Conservation (phyloP, 1,284 basidiomycete species). For the Trametes sp. region DNA sequence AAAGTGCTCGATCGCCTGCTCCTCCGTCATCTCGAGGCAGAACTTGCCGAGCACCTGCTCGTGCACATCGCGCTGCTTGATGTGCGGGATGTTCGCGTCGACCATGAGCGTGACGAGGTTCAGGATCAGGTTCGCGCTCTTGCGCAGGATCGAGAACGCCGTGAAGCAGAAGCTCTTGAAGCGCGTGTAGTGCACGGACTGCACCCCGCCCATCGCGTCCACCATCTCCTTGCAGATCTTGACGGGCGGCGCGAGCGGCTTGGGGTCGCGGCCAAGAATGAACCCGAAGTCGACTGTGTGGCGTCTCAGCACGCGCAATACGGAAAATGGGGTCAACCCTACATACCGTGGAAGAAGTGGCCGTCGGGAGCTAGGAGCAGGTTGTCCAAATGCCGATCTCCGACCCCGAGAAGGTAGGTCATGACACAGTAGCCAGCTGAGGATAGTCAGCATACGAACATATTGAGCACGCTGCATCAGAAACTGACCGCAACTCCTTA, state of each 20-base stretch:
- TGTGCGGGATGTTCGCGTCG: conserved; percentile 97
- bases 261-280: conserved; percentile 97
- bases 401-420: conserved; percentile 96
- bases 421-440: conserved; percentile 98
- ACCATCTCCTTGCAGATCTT: conserved; percentile 99
- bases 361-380: conserved; percentile 93
- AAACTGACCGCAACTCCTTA: conserved; percentile 92
- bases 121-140: conserved; percentile 97
- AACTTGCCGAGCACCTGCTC: conserved; percentile 97
- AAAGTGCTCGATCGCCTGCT: conserved; percentile 97
- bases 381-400: conserved; percentile 98
- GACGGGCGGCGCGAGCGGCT: conserved; percentile 97
- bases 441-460: not conserved
- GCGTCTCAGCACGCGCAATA: conserved; percentile 18
- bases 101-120: conserved; percentile 98
- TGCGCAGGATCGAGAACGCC: conserved; percentile 93
- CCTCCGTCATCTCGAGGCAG: conserved; percentile 90
- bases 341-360: conserved; percentile 76
- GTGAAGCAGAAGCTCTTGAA: conserved; percentile 98
- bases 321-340: not conserved
- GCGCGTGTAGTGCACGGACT: conserved; percentile 89
- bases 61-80: conserved; percentile 89
- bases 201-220: conserved; percentile 97
- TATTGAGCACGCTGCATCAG: not conserved
- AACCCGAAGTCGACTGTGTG: conserved; percentile 95